Base-by-base conservation (phyloP, 805 yeast species). In the Yamadazyma nakazawae region DNA sequence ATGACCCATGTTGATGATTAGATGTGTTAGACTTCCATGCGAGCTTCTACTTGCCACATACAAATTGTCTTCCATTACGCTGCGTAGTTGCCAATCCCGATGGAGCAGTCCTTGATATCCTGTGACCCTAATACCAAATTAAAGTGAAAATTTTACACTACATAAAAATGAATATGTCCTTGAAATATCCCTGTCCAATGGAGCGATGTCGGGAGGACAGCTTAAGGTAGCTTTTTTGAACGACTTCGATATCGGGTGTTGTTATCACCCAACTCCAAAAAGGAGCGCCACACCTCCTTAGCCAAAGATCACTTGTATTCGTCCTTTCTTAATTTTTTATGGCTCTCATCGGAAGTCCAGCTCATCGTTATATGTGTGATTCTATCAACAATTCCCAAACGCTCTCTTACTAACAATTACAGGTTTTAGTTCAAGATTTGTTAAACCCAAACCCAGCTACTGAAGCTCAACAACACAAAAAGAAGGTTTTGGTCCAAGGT, bases 391-490 rank as follows among this genome's bases (percentile, higher is more conserved):
- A 21, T 21, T 30, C 40, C 9, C 21, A 7, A 7, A 21, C 24
- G 24, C 7, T n/a, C 21, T 5, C 8, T 13, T 30, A 40, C 35
- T 40, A 30, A 40, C 43, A 40, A 12, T n/a, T 49, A n/a, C 44
- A 62, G 97, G 97, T 90, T 87, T 88, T 91, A 83, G 97, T 91
- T 83, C 96, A 88, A 80, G 98, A 91, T 84, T 86, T 91, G 77
- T 84, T 94, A 74, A 87, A 94, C 95, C 99, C 99, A 77, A 77
- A 86, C 75, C 88, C 96, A 71, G 95, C 92, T 72, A 74, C 96
- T 64, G 99, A 94, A 85, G 91, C 90, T 68, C 85, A 83, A 78
- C 84, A 91, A 78, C 96, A 94, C 89, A 94, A 94, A 81, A 83
- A 91, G 72, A 94, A 92, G 90, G 84, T 87, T 68, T 86, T 94